Percentiles rank a stretch among this genome's conserved stretches.
Evolutionary conservation across 202 grass and related monocot genomes (phyloP).

Genomic region (Carex sylvatica): DNA sequence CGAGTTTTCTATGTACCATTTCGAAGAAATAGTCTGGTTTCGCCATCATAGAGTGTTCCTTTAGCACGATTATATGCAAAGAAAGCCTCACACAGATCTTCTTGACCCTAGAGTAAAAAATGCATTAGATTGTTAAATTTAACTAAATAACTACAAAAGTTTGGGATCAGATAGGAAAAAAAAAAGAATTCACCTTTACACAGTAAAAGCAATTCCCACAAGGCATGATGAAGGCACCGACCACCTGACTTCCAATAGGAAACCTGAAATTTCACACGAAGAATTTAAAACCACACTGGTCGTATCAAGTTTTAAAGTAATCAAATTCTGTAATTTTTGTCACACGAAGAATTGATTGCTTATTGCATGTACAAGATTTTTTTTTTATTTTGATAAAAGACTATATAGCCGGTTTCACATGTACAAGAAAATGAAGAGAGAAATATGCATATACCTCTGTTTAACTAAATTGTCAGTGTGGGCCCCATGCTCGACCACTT

Average conservation of each 20-base stretch:
- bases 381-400: too few species aligned
- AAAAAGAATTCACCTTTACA: constrained; percentile 51
- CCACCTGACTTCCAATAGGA: constrained; percentile 85
- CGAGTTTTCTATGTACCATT: constrained; percentile 40
- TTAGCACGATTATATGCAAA: constrained; percentile 95
- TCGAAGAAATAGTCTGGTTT: constrained; percentile 81
- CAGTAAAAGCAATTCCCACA: constrained; percentile 97
- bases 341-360: too few species aligned
- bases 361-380: too few species aligned
- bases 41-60: constrained; percentile 91
- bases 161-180: not conserved
- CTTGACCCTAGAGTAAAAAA: constrained; percentile 66
- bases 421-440: not conserved
- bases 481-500: constrained; percentile 83
- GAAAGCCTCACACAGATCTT: constrained; percentile 93
- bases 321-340: not conserved
- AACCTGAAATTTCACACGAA: constrained; percentile 45
- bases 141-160: constrained; percentile 3
- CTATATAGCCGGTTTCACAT: not conserved
- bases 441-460: constrained; percentile 47
- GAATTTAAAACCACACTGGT: not conserved
- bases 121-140: not conserved
- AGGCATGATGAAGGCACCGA: constrained; percentile 98
- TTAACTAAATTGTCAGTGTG: constrained; percentile 60
- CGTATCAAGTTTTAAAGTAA: not conserved